A percentile compares a stretch with the other conserved stretches of the same genome.
Conservation (phyloP, 2,329 filamentous ascomycete species). For the Pseudogymnoascus sp. region DNA sequence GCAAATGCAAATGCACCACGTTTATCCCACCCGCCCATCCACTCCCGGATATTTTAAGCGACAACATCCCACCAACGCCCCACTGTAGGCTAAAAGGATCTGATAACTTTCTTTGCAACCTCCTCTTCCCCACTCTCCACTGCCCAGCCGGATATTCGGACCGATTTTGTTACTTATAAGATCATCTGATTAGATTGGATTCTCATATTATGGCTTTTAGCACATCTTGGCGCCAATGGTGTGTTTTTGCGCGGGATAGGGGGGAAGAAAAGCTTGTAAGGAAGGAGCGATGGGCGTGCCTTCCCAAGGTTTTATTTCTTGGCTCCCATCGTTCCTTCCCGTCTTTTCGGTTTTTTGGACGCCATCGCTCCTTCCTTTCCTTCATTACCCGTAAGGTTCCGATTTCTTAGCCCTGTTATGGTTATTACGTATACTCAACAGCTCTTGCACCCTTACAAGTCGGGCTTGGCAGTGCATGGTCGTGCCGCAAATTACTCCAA, state of each 20-base stretch:
- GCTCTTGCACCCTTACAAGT: background rate
- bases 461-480: background rate
- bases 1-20: slow-evolving; percentile 12
- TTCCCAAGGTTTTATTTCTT: background rate
- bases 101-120: slow-evolving; percentile 2
- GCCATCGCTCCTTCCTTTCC: background rate
- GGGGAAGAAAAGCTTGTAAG: background rate
- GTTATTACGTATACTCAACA: background rate
- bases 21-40: background rate
- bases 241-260: background rate
- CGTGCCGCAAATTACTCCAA: background rate
- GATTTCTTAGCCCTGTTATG: background rate
- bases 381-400: background rate
- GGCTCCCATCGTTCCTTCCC: background rate
- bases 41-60: slow-evolving; percentile 7
- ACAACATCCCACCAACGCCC: background rate
- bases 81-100: background rate
- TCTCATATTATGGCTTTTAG: background rate
- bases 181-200: slow-evolving; percentile 9
- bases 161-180: background rate
- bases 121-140: background rate
- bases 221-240: background rate
- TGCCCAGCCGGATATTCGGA: background rate
- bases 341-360: background rate
- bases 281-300: background rate